Conservation (phyloP, 768 basidiomycete genomes). For the Guyanaporus albipodus region DNA sequence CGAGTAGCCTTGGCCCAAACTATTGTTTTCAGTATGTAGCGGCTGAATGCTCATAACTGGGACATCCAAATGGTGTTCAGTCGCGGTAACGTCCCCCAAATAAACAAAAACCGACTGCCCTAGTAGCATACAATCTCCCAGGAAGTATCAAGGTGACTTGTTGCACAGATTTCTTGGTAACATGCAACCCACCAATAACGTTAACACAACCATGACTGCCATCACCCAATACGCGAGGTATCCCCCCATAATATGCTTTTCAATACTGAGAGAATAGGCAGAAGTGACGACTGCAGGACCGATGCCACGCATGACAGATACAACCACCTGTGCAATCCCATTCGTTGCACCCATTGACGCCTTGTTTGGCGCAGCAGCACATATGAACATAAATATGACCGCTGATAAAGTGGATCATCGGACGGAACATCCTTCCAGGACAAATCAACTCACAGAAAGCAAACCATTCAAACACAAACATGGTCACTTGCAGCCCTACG, state of each 20-base stretch:
- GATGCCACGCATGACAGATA: slow-evolving; percentile 29
- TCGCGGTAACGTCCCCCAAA: no score
- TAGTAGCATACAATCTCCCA: no score
- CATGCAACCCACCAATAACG: slow-evolving; percentile 29
- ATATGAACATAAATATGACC: slow-evolving; percentile 66
- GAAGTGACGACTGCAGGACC: slow-evolving; percentile 28
- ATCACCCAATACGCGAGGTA: slow-evolving; percentile 50
- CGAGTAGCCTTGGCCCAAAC: no score
- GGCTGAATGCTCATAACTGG: no score
- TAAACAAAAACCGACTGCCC: no score
- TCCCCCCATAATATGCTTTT: slow-evolving; percentile 46
- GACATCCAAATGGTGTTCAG: no score
- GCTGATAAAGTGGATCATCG: slow-evolving; percentile 35
- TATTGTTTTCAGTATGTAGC: no score
- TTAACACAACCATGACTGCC: slow-evolving; percentile 26
- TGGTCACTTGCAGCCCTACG: slow-evolving; percentile 45
- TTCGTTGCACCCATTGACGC: slow-evolving; percentile 71
- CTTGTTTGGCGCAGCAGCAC: slow-evolving; percentile 59
- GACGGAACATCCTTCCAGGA: neutral
- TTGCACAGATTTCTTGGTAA: slow-evolving; percentile 32
- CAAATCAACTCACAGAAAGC: slow-evolving; percentile 48
- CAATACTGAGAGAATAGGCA: slow-evolving; percentile 26
- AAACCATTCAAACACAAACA: slow-evolving; percentile 45
- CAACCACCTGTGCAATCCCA: slow-evolving; percentile 40
- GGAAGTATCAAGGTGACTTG: no score